Conservation (phyloP, 2,329 filamentous ascomycete species). For the Arthrobotrys sphaeroides region DNA sequence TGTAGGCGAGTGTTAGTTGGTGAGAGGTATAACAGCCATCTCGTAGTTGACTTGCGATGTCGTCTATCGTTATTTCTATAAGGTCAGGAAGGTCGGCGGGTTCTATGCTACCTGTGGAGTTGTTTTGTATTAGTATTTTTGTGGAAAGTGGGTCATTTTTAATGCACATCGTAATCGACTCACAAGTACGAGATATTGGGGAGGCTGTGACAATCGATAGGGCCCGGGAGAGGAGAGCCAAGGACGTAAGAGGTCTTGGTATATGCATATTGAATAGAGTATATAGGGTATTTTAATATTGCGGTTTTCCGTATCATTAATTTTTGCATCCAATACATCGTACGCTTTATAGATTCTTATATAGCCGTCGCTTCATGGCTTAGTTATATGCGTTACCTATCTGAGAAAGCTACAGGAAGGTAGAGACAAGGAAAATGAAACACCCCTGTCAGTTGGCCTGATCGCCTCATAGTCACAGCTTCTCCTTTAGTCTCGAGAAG, state of each 20-base stretch:
- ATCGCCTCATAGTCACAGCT: too few relatives aligned
- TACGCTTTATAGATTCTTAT: too few relatives aligned
- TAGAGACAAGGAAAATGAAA: too few relatives aligned
- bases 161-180: not conserved
- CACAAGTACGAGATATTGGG: not conserved
- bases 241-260: not conserved
- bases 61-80: constrained; percentile 39
- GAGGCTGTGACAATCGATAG: not conserved
- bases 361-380: too few relatives aligned
- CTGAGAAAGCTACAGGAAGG: too few relatives aligned
- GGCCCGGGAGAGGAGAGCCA: not conserved
- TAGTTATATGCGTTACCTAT: too few relatives aligned
- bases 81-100: constrained; percentile 21
- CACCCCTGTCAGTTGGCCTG: too few relatives aligned
- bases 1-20: constrained; percentile 57
- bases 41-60: constrained; percentile 10
- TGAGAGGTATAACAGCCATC: constrained; percentile 36
- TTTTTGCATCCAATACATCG: too few relatives aligned
- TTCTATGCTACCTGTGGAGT: constrained; percentile 12
- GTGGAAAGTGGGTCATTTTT: not conserved
- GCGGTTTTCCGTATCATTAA: too few relatives aligned
- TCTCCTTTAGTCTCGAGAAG: too few relatives aligned
- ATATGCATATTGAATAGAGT: not conserved
- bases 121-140: not conserved
- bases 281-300: too few relatives aligned